Conservation (phyloP, 1,284 basidiomycete species). For the Sanguinoderma infundibulare region DNA sequence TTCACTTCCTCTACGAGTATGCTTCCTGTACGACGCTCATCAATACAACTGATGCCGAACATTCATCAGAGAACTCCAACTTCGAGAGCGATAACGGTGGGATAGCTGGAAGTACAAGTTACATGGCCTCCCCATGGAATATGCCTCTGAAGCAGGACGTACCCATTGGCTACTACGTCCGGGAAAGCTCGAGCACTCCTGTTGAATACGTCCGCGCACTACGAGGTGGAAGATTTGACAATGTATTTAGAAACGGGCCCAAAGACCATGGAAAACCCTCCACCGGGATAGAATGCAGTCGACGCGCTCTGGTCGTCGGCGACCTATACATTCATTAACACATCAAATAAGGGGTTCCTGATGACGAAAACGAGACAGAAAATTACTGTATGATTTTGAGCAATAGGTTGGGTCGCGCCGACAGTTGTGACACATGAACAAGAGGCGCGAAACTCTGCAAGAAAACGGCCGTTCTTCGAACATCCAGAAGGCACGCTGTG, state of each 20-base stretch:
- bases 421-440: constrained; percentile 31
- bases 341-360: background rate
- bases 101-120: constrained; percentile 32
- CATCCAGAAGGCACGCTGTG: constrained; percentile 32
- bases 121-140: too few species aligned
- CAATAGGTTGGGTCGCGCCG: constrained; percentile 29
- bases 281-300: constrained; percentile 40
- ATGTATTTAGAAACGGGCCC: constrained; percentile 36
- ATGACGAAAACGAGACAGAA: background rate
- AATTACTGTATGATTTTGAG: constrained; percentile 21
- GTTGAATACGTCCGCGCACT: constrained; percentile 20
- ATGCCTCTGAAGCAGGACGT: too few species aligned
- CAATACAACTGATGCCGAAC: too few species aligned
- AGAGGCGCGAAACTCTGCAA: constrained; percentile 24
- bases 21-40: too few species aligned
- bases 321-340: background rate
- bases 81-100: constrained; percentile 35
- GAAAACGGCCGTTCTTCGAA: constrained; percentile 34
- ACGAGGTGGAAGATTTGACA: constrained; percentile 41
- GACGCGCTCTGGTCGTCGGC: constrained; percentile 3
- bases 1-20: too few species aligned
- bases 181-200: constrained; percentile 45
- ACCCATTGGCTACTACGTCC: constrained; percentile 44
- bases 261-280: constrained; percentile 50
- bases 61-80: too few species aligned